These are phyloP conservation scores for Lactarius evosmus DNA, from an alignment of 768 basidiomycete species.

Conservation along the genomic window DNA sequence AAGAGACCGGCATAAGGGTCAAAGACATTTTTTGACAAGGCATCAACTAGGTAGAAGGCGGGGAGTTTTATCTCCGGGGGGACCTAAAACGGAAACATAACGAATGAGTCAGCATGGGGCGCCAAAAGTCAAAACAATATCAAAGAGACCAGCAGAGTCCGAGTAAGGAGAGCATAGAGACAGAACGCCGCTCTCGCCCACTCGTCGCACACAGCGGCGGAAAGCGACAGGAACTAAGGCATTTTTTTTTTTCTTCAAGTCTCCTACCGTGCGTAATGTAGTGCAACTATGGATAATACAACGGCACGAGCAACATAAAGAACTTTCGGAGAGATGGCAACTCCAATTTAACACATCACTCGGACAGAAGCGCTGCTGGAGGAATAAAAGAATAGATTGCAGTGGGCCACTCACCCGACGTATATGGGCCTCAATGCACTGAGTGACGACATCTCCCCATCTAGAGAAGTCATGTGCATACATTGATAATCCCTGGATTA, in stretches of 20 bases:
- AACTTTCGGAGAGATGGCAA: slow-evolving; percentile 7
- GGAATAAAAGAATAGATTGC: slow-evolving; percentile 23
- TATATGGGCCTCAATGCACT: slow-evolving; percentile 82
- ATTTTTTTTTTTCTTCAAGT: slow-evolving; percentile 18
- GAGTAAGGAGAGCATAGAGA: not conserved
- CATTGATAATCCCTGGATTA: slow-evolving; percentile 91
- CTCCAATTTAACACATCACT: slow-evolving; percentile 16
- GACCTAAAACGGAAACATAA: slow-evolving; percentile 53
- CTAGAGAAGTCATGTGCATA: slow-evolving; percentile 83
- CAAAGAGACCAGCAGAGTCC: slow-evolving; percentile 27
- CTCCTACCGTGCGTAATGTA: slow-evolving; percentile 21
- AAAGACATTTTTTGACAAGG: slow-evolving; percentile 94
- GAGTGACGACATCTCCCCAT: slow-evolving; percentile 74
- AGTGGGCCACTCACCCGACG: slow-evolving; percentile 69
- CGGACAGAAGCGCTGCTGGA: not conserved
- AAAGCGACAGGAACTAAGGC: slow-evolving; percentile 2
- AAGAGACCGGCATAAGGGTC: slow-evolving; percentile 89
- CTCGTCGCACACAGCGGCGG: slow-evolving; percentile 21
- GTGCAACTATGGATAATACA: slow-evolving; percentile 20
- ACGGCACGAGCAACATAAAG: slow-evolving; percentile 12
- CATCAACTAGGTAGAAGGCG: slow-evolving; percentile 91
- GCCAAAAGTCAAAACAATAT: slow-evolving; percentile 22
- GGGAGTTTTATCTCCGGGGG: slow-evolving; percentile 89
- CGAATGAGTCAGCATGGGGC: slow-evolving; percentile 67
- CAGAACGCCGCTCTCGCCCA: slow-evolving; percentile 7